Evolutionary conservation across 345 rosid species (phyloP), one percentile per base, ranked within the genome.

Genomic region (Diplotaxis tenuifolia): DNA sequence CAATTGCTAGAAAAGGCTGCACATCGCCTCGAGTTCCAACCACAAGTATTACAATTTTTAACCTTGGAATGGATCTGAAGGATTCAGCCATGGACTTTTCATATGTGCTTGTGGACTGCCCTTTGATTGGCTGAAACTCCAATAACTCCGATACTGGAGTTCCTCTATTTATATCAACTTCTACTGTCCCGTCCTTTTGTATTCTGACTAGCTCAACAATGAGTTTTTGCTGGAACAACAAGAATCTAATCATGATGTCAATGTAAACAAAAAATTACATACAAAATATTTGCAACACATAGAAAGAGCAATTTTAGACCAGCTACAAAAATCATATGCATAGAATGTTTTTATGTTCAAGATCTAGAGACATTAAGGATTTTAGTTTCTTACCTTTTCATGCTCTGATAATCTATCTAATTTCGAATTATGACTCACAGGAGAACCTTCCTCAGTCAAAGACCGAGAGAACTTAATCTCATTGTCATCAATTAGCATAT

Each of bases 1-100:
- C 97, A 74, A 95, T 88, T 67, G 99, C 99, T 55, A 95, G 69
- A 81, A 95, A 95, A 50, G 97, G 88, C 67, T 92, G 99, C 29
- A 95, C 99, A 85, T 95, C 97, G 85, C 99, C 99, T 78, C 98
- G 90, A 22, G 99, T 95, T 78, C 99, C 99, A 64, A 95, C 99
- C 69, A 95, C 91, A 78, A 95, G 98, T 42, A 95, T 84, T 63
- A 77, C 86, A 71, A 95, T 88, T 68, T 85, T 86, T 77, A 95
- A 82, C 87, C 73, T 84, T 1, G 97, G 99, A 70, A 95, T 67
- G 19, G 89, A 58, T 84, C 85, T 90, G 34, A 82, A 82, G 28
- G 83, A 73, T 20, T 79, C 89, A 32, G 73, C 57, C 52, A 78
- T 71, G 36, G 69, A 58, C 67, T 58, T 55, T 42, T 87, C 86